phyloP scores from a whole-genome alignment of 2,329 filamentous ascomycete genomes.

The Amauroascus niger region DNA sequence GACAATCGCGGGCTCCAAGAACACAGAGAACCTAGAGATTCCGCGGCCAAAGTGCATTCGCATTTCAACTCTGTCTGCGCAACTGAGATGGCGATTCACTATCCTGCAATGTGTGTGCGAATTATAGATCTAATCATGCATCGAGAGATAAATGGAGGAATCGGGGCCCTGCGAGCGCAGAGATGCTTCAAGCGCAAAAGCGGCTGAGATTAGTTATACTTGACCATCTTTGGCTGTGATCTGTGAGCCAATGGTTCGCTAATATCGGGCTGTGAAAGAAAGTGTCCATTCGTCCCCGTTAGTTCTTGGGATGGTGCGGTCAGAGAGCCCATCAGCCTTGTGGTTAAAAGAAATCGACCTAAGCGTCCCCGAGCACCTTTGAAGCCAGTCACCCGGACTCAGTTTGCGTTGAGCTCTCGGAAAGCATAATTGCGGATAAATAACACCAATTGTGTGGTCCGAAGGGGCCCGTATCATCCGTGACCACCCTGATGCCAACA shows the following conservation, averaged over 20 bases:
- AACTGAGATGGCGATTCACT: too few species aligned
- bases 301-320: neutral
- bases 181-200: neutral
- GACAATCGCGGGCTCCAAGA: too few species aligned
- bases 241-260: neutral
- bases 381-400: neutral
- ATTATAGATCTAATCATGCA: too few species aligned
- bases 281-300: too few species aligned
- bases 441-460: neutral
- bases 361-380: too few species aligned
- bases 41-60: too few species aligned
- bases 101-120: too few species aligned
- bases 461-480: too few species aligned
- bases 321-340: constrained; percentile 2
- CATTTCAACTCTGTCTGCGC: too few species aligned
- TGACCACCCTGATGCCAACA: neutral
- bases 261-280: neutral
- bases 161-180: neutral
- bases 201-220: neutral
- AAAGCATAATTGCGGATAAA: neutral
- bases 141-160: too few species aligned
- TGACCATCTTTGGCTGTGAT: neutral
- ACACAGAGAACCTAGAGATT: too few species aligned
- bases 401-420: neutral
- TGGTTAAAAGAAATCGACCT: neutral